Base-by-base conservation (phyloP, 2,329 filamentous ascomycete genomes). In the Diplodia seriata region DNA sequence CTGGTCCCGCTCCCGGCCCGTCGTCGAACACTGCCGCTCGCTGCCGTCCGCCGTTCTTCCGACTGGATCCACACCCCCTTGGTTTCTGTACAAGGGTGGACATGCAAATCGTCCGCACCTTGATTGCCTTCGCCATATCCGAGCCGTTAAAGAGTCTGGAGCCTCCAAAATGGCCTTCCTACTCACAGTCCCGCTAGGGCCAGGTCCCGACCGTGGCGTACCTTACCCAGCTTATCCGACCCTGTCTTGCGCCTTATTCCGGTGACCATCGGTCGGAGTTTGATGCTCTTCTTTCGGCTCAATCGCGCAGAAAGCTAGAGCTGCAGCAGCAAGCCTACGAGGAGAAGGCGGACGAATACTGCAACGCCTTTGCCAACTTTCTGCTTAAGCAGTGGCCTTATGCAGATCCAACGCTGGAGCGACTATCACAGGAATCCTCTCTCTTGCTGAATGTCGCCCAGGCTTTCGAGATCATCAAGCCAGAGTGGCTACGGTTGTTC, bases 111-210 rank as follows among this genome's bases (percentile, higher is more conserved):
- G 55, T 87, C 1, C 76, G 79, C 51, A 75, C 80, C 0, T 71
- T 89, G 1, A 74, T 82, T 5, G 80, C 84, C 0, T 86, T 83
- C 71, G 76, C 78, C 0, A 70, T 83, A 0, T 71, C 83, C 18
- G 70, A 77, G 0, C 76, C 79, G 0, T 70, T 87, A 1, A 81
- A 79, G 63, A 50, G 15, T 0, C 66, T 85, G 0, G 6, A 71
- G 1, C 73, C 81, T 2, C 83, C 83, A 0, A 38, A 50, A 2
- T 76, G 77, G 69, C 56, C 71, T 3, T 73, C 71, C 0, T 74
- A 74, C 56, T 73, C 72, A 5, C 72, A 77, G 3, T 84, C 84
- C 68, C 74, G 74, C 43, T 69, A 67, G 0, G 72, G 78, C 18
- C 74, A 81, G 62, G 50, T 67, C 2, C 80, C 82, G 0, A 70